A percentile compares a stretch with the other conserved stretches of the same genome.
Evolutionary conservation across 768 basidiomycete species (phyloP).

Genomic region (Tylopilus sp.): DNA sequence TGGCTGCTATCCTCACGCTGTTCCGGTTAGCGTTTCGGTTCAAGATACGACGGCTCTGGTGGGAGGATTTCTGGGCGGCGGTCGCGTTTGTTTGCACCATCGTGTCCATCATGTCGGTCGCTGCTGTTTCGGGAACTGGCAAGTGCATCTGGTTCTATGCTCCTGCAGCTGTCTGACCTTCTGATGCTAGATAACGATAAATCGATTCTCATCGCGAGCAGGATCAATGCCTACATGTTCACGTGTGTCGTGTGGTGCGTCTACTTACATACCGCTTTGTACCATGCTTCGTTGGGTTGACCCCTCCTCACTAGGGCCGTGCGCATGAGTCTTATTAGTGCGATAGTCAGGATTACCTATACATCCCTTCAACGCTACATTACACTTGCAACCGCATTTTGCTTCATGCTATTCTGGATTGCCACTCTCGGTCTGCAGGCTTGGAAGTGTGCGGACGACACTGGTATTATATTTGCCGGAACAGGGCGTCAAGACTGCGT

Average conservation of each 20-base stretch:
- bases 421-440: constrained; percentile 3
- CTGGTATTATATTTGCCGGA: background rate
- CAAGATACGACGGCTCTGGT: constrained; percentile 16
- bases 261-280: background rate
- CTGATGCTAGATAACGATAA: background rate
- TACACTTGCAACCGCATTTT: background rate
- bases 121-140: background rate
- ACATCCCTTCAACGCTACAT: background rate
- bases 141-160: background rate
- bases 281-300: background rate
- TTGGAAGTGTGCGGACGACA: constrained; percentile 7
- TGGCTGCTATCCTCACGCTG: background rate
- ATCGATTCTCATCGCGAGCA: background rate
- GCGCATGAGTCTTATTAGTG: constrained; percentile 17
- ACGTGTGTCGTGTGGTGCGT: constrained; percentile 11
- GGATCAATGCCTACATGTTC: constrained; percentile 10
- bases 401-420: constrained; percentile 3
- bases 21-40: constrained; percentile 12
- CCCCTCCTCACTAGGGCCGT: constrained; percentile 12
- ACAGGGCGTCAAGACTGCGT: background rate
- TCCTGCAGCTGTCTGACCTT: background rate
- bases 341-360: constrained; percentile 8
- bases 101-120: background rate
- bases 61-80: constrained; percentile 22
- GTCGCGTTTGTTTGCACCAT: background rate